Evolutionary conservation across 495 filamentous ascomycete species (phyloP).

Genomic region (Aspergillus funiculosus): DNA sequence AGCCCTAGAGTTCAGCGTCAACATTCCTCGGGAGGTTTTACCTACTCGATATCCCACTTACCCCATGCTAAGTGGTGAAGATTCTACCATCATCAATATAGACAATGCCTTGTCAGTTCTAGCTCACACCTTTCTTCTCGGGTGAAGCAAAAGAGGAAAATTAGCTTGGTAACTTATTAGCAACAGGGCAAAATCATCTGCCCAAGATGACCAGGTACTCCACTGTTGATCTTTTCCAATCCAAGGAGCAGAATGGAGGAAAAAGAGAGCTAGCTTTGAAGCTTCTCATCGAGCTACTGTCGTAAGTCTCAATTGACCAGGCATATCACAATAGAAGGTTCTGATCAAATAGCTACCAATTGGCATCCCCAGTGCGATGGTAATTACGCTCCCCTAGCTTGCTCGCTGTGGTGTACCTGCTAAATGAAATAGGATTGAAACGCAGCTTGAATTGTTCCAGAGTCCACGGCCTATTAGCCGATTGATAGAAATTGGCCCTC

Average conservation of each 20-base stretch:
- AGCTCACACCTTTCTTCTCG: too few species aligned
- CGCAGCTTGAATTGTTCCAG: conserved; percentile 65
- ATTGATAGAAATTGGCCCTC: conserved; percentile 94
- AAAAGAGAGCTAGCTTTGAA: conserved; percentile 15
- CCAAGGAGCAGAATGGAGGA: background rate
- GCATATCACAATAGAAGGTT: background rate
- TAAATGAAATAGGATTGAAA: conserved; percentile 62
- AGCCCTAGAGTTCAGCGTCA: too few species aligned
- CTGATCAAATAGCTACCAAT: conserved; percentile 60
- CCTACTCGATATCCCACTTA: too few species aligned
- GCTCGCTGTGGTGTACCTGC: background rate
- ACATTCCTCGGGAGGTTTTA: too few species aligned
- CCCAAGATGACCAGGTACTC: background rate
- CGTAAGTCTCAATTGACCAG: conserved; percentile 13
- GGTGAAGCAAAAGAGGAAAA: too few species aligned
- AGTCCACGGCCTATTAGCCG: conserved; percentile 72
- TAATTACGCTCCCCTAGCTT: background rate
- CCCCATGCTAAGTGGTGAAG: too few species aligned
- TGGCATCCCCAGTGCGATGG: conserved; percentile 95
- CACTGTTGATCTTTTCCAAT: background rate
- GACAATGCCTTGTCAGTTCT: too few species aligned
- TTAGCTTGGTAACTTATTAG: too few species aligned
- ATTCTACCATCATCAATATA: too few species aligned
- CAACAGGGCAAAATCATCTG: background rate
- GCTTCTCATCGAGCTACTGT: conserved; percentile 24